Conservation (phyloP, 805 yeast species). For the Sugiyamaella mastotermitis region DNA sequence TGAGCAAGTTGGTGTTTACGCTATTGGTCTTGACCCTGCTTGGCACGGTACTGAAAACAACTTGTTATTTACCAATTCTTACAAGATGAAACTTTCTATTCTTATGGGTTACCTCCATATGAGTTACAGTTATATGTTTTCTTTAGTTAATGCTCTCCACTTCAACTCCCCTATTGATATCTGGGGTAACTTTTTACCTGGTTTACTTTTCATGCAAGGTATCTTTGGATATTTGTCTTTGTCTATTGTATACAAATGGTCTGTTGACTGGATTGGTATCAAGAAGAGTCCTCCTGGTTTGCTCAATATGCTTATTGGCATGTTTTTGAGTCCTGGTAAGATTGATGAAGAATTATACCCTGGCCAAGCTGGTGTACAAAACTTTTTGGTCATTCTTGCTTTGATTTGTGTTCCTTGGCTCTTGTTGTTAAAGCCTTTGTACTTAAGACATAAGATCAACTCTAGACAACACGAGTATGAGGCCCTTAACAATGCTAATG, state of each 20-base stretch:
- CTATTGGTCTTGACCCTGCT: slow-evolving; percentile 83
- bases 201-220: slow-evolving; percentile 90
- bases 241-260: slow-evolving; percentile 89
- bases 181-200: slow-evolving; percentile 90
- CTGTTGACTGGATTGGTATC: slow-evolving; percentile 79
- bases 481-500: slow-evolving; percentile 33
- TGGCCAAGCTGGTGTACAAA: slow-evolving; percentile 76
- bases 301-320: slow-evolving; percentile 88
- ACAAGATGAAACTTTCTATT: slow-evolving; percentile 94
- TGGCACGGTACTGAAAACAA: slow-evolving; percentile 98
- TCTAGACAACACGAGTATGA: slow-evolving; percentile 45
- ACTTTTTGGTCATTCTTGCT: slow-evolving; percentile 67
- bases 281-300: slow-evolving; percentile 84
- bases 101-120: slow-evolving; percentile 93
- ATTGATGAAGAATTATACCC: slow-evolving; percentile 73
- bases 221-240: slow-evolving; percentile 89
- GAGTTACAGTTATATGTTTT: slow-evolving; percentile 83
- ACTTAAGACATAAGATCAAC: slow-evolving; percentile 52
- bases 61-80: slow-evolving; percentile 85
- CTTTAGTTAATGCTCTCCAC: slow-evolving; percentile 70
- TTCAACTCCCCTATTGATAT: slow-evolving; percentile 73
- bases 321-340: slow-evolving; percentile 91
- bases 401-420: slow-evolving; percentile 90
- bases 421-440: slow-evolving; percentile 75
- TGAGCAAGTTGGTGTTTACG: slow-evolving; percentile 59